These are phyloP conservation scores for Skeletonema tropicum DNA, from an alignment of 108 stramenopile species.

Conservation along the genomic window DNA sequence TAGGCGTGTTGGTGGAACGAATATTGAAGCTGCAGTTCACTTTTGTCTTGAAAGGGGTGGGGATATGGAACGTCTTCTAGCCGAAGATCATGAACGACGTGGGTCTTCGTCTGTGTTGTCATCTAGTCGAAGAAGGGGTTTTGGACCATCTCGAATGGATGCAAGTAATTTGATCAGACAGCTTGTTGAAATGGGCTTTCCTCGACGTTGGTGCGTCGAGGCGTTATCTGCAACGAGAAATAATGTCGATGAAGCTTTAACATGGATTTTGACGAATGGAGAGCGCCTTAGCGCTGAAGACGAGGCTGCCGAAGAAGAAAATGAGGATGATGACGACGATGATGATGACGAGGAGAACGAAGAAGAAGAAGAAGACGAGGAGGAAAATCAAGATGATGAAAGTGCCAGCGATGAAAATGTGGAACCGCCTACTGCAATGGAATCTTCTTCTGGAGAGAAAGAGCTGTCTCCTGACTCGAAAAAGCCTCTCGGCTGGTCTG, in stretches of 20 bases:
- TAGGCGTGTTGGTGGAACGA: conserved; percentile 82
- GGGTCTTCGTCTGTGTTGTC: conserved; percentile 39
- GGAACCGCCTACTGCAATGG: conserved; percentile 2
- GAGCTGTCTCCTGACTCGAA: conserved; percentile 1
- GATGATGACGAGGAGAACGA: conserved; percentile 59
- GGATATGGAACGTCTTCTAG: conserved; percentile 93
- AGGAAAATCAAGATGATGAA: conserved; percentile 20
- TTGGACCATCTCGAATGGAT: conserved; percentile 34
- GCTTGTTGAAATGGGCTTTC: conserved; percentile 97
- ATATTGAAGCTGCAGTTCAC: conserved; percentile 94
- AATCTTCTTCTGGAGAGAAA: background rate
- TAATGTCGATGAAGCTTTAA: conserved; percentile 95
- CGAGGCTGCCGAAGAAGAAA: conserved; percentile 73
- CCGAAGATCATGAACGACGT: conserved; percentile 69
- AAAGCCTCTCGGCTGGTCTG: conserved; percentile 55
- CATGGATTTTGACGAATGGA: conserved; percentile 95
- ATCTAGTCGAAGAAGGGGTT: conserved; percentile 50
- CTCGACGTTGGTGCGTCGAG: conserved; percentile 90
- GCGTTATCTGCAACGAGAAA: conserved; percentile 90
- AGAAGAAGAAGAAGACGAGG: conserved; percentile 61
- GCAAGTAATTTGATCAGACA: conserved; percentile 79
- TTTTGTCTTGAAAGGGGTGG: conserved; percentile 94
- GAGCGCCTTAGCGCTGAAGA: conserved; percentile 83
- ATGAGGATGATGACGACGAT: conserved; percentile 55
- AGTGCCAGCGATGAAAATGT: conserved; percentile 19